phyloP scores from a whole-genome alignment of 305 asterid species.

The Fraxinus sp. region DNA sequence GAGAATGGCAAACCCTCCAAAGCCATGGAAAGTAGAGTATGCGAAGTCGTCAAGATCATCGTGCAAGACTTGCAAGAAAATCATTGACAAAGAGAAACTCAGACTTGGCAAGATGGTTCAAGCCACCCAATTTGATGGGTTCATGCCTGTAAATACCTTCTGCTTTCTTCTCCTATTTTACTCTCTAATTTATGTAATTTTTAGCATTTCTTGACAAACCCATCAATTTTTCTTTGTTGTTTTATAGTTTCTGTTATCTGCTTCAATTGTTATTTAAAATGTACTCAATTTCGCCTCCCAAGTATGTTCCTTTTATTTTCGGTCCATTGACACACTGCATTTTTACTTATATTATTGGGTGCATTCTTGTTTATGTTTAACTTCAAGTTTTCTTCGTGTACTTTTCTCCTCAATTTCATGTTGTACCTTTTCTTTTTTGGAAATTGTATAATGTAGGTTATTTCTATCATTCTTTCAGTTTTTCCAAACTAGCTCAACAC shows the following conservation, averaged over 20 bases:
- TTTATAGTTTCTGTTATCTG: constrained; percentile 22
- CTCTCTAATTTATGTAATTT: neutral
- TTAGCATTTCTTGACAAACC: constrained; percentile 17
- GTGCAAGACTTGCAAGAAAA: constrained; percentile 75
- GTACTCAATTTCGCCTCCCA: neutral
- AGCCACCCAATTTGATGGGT: constrained; percentile 84
- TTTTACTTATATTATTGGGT: neutral
- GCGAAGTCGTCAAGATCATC: constrained; percentile 90
- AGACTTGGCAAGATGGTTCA: constrained; percentile 97
- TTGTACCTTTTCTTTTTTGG: neutral
- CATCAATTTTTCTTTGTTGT: neutral
- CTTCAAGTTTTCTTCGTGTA: neutral
- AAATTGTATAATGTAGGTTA: constrained; percentile 6
- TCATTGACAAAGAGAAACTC: constrained; percentile 66
- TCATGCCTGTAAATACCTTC: constrained; percentile 66
- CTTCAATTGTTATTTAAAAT: neutral
- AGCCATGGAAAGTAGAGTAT: constrained; percentile 92
- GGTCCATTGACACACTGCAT: neutral
- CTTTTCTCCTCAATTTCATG: constrained; percentile 3
- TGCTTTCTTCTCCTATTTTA: neutral
- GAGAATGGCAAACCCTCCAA: constrained; percentile 79
- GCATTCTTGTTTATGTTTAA: neutral
- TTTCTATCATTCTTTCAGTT: neutral
- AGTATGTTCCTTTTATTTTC: neutral
- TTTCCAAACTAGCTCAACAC: neutral